Conservation (phyloP, 2,329 filamentous ascomycete genomes). For the Alternaria brassicicola region DNA sequence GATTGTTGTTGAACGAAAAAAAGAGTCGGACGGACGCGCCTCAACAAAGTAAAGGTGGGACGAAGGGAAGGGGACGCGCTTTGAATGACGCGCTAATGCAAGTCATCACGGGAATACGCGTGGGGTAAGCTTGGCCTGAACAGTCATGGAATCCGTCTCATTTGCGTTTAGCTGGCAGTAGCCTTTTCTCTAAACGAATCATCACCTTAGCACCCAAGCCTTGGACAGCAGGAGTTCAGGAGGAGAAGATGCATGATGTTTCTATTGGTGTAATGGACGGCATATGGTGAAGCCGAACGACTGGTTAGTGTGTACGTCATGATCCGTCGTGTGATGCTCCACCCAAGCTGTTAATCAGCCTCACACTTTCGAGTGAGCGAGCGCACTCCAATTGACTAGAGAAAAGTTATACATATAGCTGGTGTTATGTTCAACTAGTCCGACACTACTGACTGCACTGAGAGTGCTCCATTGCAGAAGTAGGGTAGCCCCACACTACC, state of each 20-base stretch:
- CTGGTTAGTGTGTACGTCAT: constrained; percentile 11
- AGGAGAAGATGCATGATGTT: neutral
- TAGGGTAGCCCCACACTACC: neutral
- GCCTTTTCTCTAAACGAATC: neutral
- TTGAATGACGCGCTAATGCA: constrained; percentile 32
- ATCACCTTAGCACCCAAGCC: neutral
- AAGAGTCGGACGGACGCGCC: neutral
- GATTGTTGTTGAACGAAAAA: neutral
- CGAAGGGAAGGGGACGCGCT: constrained; percentile 13
- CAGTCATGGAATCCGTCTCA: neutral
- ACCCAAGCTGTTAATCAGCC: neutral
- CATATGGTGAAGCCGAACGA: neutral
- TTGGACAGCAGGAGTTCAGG: neutral
- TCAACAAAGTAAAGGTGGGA: neutral
- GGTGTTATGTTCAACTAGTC: neutral
- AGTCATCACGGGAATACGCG: constrained; percentile 32
- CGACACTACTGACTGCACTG: neutral
- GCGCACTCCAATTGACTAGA: neutral
- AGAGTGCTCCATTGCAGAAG: neutral
- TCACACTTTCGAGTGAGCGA: constrained; percentile 1
- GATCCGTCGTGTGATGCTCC: neutral
- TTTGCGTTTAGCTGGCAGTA: neutral
- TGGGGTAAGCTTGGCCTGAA: neutral
- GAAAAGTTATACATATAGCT: neutral
- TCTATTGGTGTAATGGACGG: neutral